Conservation (phyloP, 345 rosid genomes). For the Murraya paniculata region DNA sequence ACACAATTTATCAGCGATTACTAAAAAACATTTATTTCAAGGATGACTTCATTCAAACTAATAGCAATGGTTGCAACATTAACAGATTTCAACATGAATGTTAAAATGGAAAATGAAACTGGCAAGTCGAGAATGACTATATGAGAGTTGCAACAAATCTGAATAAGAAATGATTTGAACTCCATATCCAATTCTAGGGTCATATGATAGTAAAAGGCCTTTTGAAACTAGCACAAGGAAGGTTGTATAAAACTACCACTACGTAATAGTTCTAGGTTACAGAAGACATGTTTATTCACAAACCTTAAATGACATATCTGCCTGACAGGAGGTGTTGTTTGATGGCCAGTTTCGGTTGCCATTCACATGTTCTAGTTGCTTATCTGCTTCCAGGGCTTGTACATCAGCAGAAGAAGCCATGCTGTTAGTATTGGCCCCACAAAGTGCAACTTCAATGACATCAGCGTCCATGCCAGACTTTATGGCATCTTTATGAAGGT, state of each 20-base stretch:
- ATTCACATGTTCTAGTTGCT: slow-evolving; percentile 28
- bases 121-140: not conserved
- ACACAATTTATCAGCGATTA: not conserved
- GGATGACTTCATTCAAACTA: not conserved
- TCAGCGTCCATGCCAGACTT: slow-evolving; percentile 24
- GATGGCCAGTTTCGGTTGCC: slow-evolving; percentile 39
- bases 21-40: not conserved
- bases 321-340: slow-evolving; percentile 28
- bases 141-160: not conserved
- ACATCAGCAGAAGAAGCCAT: slow-evolving; percentile 34
- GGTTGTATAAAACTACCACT: not conserved
- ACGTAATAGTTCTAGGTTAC: not conserved
- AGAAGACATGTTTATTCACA: slow-evolving; percentile 21
- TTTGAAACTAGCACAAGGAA: not conserved
- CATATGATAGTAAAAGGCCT: not conserved
- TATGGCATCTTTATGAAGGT: slow-evolving; percentile 37
- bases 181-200: not conserved
- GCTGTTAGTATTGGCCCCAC: slow-evolving; percentile 21
- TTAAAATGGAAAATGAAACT: not conserved
- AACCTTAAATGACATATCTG: slow-evolving; percentile 67
- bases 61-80: not conserved
- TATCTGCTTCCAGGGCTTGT: slow-evolving; percentile 27
- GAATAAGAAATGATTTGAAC: not conserved
- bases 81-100: not conserved
- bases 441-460: slow-evolving; percentile 28